Percentiles rank a stretch among this genome's conserved stretches.
Evolutionary conservation across 805 yeast species (phyloP).

Genomic region (Pichia rugopelliculosa): DNA sequence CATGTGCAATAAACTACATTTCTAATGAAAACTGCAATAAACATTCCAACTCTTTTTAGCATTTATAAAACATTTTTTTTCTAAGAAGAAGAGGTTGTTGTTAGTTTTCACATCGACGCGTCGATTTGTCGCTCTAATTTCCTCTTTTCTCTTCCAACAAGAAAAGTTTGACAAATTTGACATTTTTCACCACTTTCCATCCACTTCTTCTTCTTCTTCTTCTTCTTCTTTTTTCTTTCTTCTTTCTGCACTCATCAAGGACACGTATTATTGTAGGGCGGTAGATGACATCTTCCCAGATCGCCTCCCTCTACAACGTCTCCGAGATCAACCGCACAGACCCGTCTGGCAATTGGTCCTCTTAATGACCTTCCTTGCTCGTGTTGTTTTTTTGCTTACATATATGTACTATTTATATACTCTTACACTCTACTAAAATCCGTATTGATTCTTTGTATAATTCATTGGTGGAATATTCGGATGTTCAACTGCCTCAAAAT

Average conservation of each 20-base stretch:
- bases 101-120: too few relatives aligned
- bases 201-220: not conserved
- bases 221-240: slow-evolving; percentile 1
- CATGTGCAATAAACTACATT: too few relatives aligned
- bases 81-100: too few relatives aligned
- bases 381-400: not conserved
- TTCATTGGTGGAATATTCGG: slow-evolving; percentile 96
- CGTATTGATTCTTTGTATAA: slow-evolving; percentile 48
- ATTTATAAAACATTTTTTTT: too few relatives aligned
- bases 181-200: not conserved
- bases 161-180: too few relatives aligned
- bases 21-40: too few relatives aligned
- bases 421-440: slow-evolving; percentile 17
- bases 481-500: slow-evolving; percentile 79
- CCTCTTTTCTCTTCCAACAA: too few relatives aligned
- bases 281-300: slow-evolving; percentile 27
- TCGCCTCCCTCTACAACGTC: slow-evolving; percentile 34
- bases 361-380: not conserved
- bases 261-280: slow-evolving; percentile 35
- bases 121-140: too few relatives aligned
- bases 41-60: too few relatives aligned
- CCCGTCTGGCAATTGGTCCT: not conserved
- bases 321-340: slow-evolving; percentile 22
- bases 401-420: not conserved
- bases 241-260: slow-evolving; percentile 28